Evolutionary conservation across 2,329 filamentous ascomycete species (phyloP), one percentile per base, ranked within the genome.

Genomic region (Rugonectria rugulosa): DNA sequence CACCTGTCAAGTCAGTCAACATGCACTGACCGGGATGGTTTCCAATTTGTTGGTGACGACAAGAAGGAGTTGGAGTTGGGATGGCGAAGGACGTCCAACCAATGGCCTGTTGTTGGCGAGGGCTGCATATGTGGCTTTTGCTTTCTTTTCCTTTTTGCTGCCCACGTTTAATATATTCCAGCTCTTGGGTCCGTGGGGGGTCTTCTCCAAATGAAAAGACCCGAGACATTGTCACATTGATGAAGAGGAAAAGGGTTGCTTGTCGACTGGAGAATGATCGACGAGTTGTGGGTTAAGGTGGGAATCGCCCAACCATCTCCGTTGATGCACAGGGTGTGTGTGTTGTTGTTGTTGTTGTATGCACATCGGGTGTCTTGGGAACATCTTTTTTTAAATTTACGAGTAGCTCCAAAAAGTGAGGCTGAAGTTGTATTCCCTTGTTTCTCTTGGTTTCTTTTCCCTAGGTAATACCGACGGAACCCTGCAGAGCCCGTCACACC

Each of bases 1-100:
- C 17, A 43, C 21, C 41, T 43, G 26, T 29, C 24, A 43, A 20
- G 38, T 29, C 20, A 23, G 46, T 41, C 46, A 32, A 26, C 46
- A 38, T 34, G 46, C 45, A 17, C 24, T 21, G 24, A 6, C 24
- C 21, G 19, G 17, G 19, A n/a, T 9, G 19, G 45, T 15, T 10
- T 19, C 12, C 38, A 9, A 31, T 32, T 49, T 40, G 36, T 10
- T 23, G 36, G 6, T 6, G n/a, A 8, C n/a, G 32, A 11, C 11
- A 17, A 37, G 17, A 40, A 21, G 14, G 26, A 19, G 17, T 10
- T 12, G 17, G 12, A 17, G 5, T 21, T n/a, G 9, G n/a, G n/a
- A n/a, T n/a, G n/a, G n/a, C n/a, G n/a, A n/a, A 37, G 17, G 6
- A 5, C 6, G 15, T 3, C 7, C 32, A 15, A 36, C n/a, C 5